These are phyloP conservation scores for Diaporthe citrichinensis DNA, from an alignment of 2,329 filamentous ascomycete genomes.

Conservation along the genomic window DNA sequence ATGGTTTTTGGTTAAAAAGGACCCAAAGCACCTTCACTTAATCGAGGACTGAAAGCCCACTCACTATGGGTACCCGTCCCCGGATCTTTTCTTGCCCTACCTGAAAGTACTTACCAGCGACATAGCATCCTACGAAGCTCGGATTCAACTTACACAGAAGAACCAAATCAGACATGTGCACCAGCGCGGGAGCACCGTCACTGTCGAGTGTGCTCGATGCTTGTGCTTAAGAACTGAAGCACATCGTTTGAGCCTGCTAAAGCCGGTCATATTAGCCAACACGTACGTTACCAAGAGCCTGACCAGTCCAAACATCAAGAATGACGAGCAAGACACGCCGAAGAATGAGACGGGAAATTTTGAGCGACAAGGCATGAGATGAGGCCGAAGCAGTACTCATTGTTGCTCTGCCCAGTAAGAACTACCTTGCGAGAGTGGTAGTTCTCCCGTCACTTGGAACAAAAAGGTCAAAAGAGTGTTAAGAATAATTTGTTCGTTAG, in stretches of 20 bases:
- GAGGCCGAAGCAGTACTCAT: not conserved
- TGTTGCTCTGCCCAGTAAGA: not conserved
- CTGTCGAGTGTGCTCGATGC: too few species aligned
- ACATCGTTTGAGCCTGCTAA: not conserved
- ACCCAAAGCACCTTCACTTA: not conserved
- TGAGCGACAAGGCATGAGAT: not conserved
- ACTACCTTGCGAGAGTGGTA: not conserved
- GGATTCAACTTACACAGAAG: not conserved
- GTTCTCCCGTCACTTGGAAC: too few species aligned
- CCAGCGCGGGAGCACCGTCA: not conserved
- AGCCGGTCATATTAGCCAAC: not conserved
- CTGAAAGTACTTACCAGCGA: not conserved
- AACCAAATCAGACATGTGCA: too few species aligned
- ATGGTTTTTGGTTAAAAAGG: too few species aligned
- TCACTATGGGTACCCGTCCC: not conserved
- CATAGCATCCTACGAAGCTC: not conserved
- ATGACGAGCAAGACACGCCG: not conserved
- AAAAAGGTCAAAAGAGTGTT: not conserved
- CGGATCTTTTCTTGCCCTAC: not conserved
- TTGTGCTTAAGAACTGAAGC: not conserved
- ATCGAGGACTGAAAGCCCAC: not conserved
- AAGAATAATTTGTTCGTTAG: constrained; percentile 18
- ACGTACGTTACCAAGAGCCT: not conserved
- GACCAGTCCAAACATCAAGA: not conserved
- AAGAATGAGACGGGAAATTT: not conserved